These are phyloP conservation scores for Cryptococcus deneoformans DNA, from an alignment of 1,284 basidiomycete genomes.

Conservation along the genomic window DNA sequence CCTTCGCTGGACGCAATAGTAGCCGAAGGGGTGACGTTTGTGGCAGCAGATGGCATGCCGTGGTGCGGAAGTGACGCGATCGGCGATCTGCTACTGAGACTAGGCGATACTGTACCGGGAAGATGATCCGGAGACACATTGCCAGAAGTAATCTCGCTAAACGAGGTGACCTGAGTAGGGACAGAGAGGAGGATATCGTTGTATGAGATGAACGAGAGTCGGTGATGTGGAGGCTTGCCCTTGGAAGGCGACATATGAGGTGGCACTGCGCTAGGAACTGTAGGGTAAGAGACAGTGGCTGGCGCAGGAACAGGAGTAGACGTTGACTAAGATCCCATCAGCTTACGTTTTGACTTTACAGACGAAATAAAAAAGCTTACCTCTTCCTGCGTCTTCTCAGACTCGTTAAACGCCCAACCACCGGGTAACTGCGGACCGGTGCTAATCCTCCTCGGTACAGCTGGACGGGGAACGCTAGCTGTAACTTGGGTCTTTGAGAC, in stretches of 20 bases:
- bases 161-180: conserved; percentile 65
- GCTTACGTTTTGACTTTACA: background rate
- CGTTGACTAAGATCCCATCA: background rate
- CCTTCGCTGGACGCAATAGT: background rate
- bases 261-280: conserved; percentile 48
- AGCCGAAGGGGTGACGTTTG: background rate
- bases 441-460: conserved; percentile 29
- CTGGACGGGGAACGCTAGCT: conserved; percentile 21
- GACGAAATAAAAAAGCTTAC: background rate
- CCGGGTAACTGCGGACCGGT: conserved; percentile 43
- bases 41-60: background rate
- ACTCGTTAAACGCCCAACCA: conserved; percentile 34
- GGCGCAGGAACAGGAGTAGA: background rate
- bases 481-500: background rate
- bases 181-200: conserved; percentile 74
- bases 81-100: conserved; percentile 51
- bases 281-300: background rate
- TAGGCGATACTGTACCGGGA: conserved; percentile 43
- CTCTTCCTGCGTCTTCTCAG: background rate
- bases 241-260: conserved; percentile 55
- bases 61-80: conserved; percentile 22
- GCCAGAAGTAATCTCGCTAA: conserved; percentile 65
- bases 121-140: conserved; percentile 47
- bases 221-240: conserved; percentile 23
- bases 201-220: conserved; percentile 83